Evolutionary conservation across 345 rosid species (phyloP).

Genomic region (Luvunga scandens): DNA sequence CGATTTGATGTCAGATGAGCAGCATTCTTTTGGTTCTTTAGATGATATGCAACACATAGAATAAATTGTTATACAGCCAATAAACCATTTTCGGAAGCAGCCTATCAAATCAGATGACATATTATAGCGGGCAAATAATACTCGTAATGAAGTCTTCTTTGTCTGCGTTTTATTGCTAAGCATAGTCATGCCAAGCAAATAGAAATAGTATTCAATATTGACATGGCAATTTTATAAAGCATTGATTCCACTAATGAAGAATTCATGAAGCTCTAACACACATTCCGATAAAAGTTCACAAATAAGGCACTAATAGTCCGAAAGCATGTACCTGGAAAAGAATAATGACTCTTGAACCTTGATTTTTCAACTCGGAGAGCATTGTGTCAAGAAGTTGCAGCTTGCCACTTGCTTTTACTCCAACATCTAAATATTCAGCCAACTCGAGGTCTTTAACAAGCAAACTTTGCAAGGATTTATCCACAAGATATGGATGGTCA

Average conservation of each 20-base stretch:
- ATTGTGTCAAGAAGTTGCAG: conserved; percentile 69
- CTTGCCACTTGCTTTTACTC: conserved; percentile 89
- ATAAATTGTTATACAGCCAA: background rate
- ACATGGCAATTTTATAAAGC: background rate
- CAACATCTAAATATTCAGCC: conserved; percentile 56
- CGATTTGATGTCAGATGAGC: background rate
- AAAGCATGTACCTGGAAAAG: conserved; percentile 74
- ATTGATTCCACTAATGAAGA: background rate
- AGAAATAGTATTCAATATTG: background rate
- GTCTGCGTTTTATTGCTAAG: background rate
- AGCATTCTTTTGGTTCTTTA: background rate
- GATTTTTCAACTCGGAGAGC: conserved; percentile 57
- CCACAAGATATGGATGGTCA: conserved; percentile 79
- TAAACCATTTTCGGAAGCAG: background rate
- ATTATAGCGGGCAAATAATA: background rate
- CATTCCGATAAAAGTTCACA: background rate
- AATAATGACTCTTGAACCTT: conserved; percentile 59
- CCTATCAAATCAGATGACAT: background rate
- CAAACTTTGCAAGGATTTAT: conserved; percentile 38
- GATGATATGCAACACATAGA: background rate
- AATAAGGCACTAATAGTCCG: background rate
- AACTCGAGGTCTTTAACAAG: conserved; percentile 35
- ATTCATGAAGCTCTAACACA: background rate
- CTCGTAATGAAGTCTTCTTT: background rate
- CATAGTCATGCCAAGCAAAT: background rate